Conservation (phyloP, 257 asterid species). For the Thymus mandschuricus region DNA sequence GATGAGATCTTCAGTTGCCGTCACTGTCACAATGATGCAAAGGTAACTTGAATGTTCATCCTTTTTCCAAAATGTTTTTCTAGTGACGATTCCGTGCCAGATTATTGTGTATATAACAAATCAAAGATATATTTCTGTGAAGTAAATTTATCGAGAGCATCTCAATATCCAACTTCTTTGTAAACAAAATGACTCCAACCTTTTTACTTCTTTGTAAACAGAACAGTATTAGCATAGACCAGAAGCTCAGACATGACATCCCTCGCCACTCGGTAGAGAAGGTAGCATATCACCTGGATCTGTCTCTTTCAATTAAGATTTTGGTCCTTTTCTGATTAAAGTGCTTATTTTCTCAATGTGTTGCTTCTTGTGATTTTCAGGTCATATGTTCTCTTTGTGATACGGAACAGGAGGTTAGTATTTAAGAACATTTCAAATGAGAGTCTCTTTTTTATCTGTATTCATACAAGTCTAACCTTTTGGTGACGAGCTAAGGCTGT, state of each 20-base stretch:
- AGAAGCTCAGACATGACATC: conserved; percentile 72
- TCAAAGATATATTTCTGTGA: no score
- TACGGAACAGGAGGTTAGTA: conserved; percentile 87
- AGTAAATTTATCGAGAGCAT: not conserved
- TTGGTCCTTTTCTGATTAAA: conserved; percentile 1
- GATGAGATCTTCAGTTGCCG: conserved; percentile 79
- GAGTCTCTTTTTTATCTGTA: not conserved
- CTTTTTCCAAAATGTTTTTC: not conserved
- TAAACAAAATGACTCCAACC: conserved; percentile 8
- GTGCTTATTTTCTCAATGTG: conserved; percentile 8
- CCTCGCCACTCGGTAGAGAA: conserved; percentile 76
- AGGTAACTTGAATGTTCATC: conserved; percentile 45
- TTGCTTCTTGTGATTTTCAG: conserved; percentile 41
- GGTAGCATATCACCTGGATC: conserved; percentile 38
- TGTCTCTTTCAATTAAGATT: not conserved
- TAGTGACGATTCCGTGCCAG: no score
- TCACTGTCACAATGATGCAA: conserved; percentile 92
- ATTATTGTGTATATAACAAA: no score
- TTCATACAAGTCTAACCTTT: not conserved
- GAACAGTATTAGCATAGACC: conserved; percentile 63
- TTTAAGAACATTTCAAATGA: not conserved
- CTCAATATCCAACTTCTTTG: not conserved
- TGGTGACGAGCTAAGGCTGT: not conserved
- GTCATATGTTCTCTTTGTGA: conserved; percentile 81
- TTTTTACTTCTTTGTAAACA: conserved; percentile 35